Evolutionary conservation across 2,329 filamentous ascomycete species (phyloP).

Genomic region (Corinectria fuckeliana): DNA sequence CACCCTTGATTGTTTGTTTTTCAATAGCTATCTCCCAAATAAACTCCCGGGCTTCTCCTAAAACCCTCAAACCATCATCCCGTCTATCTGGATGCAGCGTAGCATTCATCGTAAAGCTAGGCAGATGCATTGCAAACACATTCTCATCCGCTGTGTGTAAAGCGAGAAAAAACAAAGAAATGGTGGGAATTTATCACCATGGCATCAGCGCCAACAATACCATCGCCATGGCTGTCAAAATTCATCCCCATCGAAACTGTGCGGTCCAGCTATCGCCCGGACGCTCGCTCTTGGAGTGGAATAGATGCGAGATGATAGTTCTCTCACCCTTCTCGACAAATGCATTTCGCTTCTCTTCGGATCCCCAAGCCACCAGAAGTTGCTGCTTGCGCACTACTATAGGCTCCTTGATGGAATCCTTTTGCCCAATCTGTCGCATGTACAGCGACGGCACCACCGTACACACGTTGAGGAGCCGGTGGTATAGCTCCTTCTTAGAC

Average conservation of each 20-base stretch:
- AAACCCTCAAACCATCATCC: neutral
- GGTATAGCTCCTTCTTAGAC: constrained; percentile 40
- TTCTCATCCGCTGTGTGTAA: neutral
- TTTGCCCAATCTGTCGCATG: constrained; percentile 45
- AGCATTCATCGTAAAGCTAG: neutral
- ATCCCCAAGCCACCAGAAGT: constrained; percentile 49
- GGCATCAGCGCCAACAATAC: neutral
- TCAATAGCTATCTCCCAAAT: neutral
- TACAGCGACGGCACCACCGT: constrained; percentile 46
- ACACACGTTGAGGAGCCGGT: constrained; percentile 43
- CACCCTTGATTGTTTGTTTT: neutral
- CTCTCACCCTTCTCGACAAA: constrained; percentile 39
- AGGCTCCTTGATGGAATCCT: constrained; percentile 43
- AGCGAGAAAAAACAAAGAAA: neutral
- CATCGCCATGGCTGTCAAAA: neutral
- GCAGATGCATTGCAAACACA: neutral
- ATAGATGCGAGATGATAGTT: constrained; percentile 42
- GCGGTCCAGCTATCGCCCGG: constrained; percentile 22
- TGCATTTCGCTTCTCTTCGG: constrained; percentile 39
- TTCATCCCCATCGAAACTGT: constrained; percentile 19
- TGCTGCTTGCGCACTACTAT: constrained; percentile 46
- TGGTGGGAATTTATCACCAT: neutral
- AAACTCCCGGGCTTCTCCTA: neutral
- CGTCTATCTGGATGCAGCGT: neutral
- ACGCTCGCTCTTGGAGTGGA: constrained; percentile 26